phyloP scores from a whole-genome alignment of 176 grass and related monocot species.

The Musa beccarii region DNA sequence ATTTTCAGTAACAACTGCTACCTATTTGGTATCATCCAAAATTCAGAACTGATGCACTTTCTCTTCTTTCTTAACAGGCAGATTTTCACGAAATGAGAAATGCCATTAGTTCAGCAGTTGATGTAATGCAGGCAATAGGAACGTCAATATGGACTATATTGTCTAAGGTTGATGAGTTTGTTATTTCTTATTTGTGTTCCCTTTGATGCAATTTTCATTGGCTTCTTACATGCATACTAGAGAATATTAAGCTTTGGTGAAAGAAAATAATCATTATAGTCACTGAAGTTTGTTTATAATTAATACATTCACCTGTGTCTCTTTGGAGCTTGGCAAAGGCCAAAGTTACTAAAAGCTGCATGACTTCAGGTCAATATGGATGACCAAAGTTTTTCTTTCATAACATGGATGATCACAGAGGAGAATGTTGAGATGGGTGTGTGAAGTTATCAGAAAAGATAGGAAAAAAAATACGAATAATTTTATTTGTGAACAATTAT shows the following conservation, averaged over 20 bases:
- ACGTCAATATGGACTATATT: conserved; percentile 35
- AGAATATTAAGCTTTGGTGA: neutral
- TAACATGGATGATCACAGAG: neutral
- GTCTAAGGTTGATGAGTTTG: conserved; percentile 33
- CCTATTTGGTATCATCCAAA: conserved; percentile 2
- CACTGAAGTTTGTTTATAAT: too few relatives aligned
- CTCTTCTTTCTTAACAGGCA: conserved; percentile 29
- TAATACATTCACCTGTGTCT: too few relatives aligned
- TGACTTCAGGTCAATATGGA: neutral
- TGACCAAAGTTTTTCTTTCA: neutral
- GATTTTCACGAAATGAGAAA: conserved; percentile 44
- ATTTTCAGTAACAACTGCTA: conserved; percentile 12
- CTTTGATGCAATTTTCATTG: neutral
- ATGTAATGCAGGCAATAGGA: conserved; percentile 58
- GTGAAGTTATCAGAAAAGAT: too few relatives aligned
- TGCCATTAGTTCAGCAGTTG: conserved; percentile 46
- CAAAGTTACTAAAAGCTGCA: too few relatives aligned
- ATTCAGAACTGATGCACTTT: neutral
- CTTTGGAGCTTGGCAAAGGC: too few relatives aligned
- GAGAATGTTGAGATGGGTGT: too few relatives aligned
- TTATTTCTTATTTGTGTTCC: neutral
- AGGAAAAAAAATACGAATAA: too few relatives aligned
- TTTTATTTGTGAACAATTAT: too few relatives aligned
- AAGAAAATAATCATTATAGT: neutral
- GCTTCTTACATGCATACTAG: neutral